A percentile compares a stretch with the other conserved stretches of the same genome.
These are phyloP conservation scores for Hippophae gyantsensis DNA, from an alignment of 306 rosid genomes.

Conservation along the genomic window DNA sequence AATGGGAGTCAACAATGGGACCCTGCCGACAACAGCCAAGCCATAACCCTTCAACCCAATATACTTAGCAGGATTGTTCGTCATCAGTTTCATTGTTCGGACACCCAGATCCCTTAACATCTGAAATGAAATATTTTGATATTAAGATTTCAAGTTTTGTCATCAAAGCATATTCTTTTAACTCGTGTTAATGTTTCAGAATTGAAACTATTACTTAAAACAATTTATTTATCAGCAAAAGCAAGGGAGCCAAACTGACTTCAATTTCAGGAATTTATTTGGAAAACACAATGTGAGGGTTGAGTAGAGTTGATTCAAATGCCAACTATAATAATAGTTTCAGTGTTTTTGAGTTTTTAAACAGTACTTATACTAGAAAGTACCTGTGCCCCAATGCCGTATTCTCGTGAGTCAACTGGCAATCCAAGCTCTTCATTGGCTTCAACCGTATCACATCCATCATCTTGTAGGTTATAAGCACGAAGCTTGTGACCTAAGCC, in stretches of 20 bases:
- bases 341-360: not conserved
- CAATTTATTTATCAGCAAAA: not conserved
- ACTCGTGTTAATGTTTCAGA: not conserved
- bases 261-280: not conserved
- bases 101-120: slow-evolving; percentile 69
- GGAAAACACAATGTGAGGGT: not conserved
- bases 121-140: slow-evolving; percentile 23
- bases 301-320: not conserved
- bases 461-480: slow-evolving; percentile 82
- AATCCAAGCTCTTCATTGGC: slow-evolving; percentile 91
- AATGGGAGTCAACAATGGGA: slow-evolving; percentile 58
- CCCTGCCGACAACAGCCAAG: slow-evolving; percentile 58
- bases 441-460: slow-evolving; percentile 80
- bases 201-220: not conserved
- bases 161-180: not conserved
- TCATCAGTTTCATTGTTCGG: slow-evolving; percentile 78
- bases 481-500: slow-evolving; percentile 96
- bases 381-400: slow-evolving; percentile 98
- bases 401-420: slow-evolving; percentile 93
- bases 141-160: not conserved
- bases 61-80: slow-evolving; percentile 82
- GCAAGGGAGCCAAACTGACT: not conserved
- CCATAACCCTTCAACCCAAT: slow-evolving; percentile 80
- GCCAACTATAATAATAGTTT: not conserved
- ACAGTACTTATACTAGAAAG: not conserved